Conservation (phyloP, 2,329 filamentous ascomycete species). For the Arthrobotrys musiformis region DNA sequence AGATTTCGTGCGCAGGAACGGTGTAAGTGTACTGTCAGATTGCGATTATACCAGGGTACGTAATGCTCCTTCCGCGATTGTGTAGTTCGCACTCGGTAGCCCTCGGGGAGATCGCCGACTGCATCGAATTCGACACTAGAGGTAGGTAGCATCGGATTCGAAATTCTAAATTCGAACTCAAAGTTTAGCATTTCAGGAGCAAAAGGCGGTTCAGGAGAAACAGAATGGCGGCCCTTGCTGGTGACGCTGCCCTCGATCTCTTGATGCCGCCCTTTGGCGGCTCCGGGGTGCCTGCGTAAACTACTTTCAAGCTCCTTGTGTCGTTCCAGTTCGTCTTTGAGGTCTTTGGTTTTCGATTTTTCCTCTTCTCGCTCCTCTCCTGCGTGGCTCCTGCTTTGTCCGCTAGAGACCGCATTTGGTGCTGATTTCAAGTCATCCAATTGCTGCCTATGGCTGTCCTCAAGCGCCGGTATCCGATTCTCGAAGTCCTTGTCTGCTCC, state of each 20-base stretch:
- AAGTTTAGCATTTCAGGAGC: neutral
- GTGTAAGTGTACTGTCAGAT: neutral
- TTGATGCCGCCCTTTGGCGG: neutral
- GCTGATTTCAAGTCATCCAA: too few species aligned
- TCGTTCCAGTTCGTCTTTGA: neutral
- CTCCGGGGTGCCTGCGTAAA: neutral
- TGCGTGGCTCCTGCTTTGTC: too few species aligned
- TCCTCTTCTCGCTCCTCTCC: too few species aligned
- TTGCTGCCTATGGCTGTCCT: too few species aligned
- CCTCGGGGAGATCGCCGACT: constrained; percentile 2
- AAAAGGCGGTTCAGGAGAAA: too few species aligned
- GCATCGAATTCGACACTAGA: neutral
- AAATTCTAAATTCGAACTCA: constrained; percentile 14
- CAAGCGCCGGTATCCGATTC: neutral
- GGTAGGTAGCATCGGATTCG: constrained; percentile 1
- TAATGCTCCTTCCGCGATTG: constrained; percentile 19
- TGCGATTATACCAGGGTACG: constrained; percentile 6
- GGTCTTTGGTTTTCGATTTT: neutral
- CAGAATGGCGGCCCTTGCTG: too few species aligned
- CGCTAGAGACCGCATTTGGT: too few species aligned
- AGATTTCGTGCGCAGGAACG: neutral
- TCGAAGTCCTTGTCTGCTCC: neutral
- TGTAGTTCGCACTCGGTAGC: neutral
- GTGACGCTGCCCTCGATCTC: neutral
- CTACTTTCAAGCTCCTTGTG: neutral